A percentile compares a stretch with the other conserved stretches of the same genome.
Evolutionary conservation across 768 basidiomycete species (phyloP).

Genomic region (Leccinum fibrillosum): DNA sequence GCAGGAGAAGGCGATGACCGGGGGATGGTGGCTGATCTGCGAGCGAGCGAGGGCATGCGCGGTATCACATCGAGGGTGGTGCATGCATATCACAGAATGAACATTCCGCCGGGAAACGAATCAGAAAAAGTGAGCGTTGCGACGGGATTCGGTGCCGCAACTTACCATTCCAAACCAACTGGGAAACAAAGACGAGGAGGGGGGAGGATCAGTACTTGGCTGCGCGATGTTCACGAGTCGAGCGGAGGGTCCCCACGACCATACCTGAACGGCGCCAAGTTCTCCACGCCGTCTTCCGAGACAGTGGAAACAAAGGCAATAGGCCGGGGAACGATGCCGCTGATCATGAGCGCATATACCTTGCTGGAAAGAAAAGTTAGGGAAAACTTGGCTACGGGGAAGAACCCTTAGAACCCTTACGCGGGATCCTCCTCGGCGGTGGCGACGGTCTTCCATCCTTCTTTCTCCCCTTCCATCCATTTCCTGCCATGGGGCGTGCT

Average conservation of each 20-base stretch:
- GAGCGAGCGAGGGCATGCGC: no score
- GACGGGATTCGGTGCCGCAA: neutral
- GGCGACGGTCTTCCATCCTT: slow-evolving; percentile 33
- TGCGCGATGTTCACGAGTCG: neutral
- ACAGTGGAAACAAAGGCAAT: slow-evolving; percentile 41
- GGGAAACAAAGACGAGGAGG: neutral
- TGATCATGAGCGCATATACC: slow-evolving; percentile 34
- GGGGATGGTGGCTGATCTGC: slow-evolving; percentile 23
- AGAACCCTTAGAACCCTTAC: slow-evolving; percentile 12
- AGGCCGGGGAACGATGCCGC: slow-evolving; percentile 37
- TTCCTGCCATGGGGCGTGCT: slow-evolving; percentile 22
- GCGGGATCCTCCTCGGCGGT: slow-evolving; percentile 24
- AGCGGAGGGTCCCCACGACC: neutral
- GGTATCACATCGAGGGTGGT: neutral
- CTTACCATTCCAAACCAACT: slow-evolving; percentile 30
- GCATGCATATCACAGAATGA: neutral
- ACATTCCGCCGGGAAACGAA: no score
- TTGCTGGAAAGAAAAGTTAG: slow-evolving; percentile 4
- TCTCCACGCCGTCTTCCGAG: slow-evolving; percentile 27
- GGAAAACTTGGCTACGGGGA: no score
- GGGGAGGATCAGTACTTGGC: neutral
- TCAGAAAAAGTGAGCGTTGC: no score
- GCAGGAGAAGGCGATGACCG: slow-evolving; percentile 38
- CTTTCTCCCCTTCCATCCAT: slow-evolving; percentile 34
- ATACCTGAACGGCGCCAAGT: slow-evolving; percentile 37